Conservation (phyloP, 805 yeast species). For the Metschnikowia aberdeeniae region DNA sequence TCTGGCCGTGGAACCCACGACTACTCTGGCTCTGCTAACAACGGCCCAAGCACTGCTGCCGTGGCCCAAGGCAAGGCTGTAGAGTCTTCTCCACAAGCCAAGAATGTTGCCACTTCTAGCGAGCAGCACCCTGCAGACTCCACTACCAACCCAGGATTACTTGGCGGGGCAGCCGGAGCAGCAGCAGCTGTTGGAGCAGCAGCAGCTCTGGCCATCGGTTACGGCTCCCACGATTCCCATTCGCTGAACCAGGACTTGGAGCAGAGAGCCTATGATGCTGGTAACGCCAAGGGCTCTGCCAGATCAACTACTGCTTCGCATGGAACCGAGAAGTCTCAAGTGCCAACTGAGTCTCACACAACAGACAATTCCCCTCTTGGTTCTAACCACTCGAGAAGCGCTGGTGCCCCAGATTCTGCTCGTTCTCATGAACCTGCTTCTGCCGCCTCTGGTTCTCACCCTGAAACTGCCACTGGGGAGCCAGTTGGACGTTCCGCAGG, state of each 20-base stretch:
- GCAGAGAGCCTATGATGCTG: slow-evolving; percentile 7
- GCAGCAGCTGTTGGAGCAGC: slow-evolving; percentile 18
- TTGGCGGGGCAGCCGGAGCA: slow-evolving; percentile 13
- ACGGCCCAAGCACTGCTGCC: slow-evolving; percentile 1
- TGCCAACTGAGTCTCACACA: not conserved
- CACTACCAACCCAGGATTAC: slow-evolving; percentile 9
- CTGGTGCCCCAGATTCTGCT: not conserved
- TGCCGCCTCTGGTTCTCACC: slow-evolving; percentile 1
- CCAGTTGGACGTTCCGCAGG: not conserved
- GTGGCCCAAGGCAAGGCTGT: slow-evolving; percentile 1
- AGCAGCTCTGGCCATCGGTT: slow-evolving; percentile 11
- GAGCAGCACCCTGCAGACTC: not conserved
- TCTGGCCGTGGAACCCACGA: no score
- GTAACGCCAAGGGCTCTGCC: slow-evolving; percentile 4
- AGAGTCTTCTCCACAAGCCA: not conserved
- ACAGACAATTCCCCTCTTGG: not conserved
- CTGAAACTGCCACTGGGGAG: not conserved
- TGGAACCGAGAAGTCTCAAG: not conserved
- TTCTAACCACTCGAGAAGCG: not conserved
- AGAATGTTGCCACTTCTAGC: not conserved
- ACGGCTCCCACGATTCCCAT: not conserved
- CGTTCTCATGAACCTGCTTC: not conserved
- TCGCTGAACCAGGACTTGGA: slow-evolving; percentile 6
- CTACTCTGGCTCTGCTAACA: not conserved
- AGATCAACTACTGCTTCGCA: not conserved